Base-by-base conservation (phyloP, 2,329 filamentous ascomycete genomes). In the Periconia sp. region DNA sequence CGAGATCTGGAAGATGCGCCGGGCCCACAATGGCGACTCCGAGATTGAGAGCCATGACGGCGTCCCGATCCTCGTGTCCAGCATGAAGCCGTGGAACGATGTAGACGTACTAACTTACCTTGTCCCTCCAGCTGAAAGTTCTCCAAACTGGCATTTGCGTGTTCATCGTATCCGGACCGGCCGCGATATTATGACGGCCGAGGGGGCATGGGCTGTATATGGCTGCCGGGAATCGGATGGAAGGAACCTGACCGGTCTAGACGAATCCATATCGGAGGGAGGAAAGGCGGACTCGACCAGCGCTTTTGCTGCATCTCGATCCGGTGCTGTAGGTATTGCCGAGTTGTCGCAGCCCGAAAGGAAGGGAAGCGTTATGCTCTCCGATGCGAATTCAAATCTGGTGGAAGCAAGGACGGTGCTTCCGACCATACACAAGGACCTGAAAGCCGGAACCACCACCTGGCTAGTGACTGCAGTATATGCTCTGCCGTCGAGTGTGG, bases 301-400 rank as follows among this genome's bases (percentile, higher is more conserved):
- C 7, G 73, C 71, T 6, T 63, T 80, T 28, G 73, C 73, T 0
- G 72, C 78, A 3, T 78, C 78, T 0, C 60, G 69, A 3, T 78
- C 73, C 9, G 78, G 79, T 0, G 77, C 71, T 16, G 77, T 79
- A 1, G 79, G 79, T 0, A 77, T 81, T 10, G 65, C 68, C 4
- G 78, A 80, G 41, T 46, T 79, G 26, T 58, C 59, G 12, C 55
- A 67, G 5, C 57, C 47, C 15, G 48, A 59, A 10, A 75, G 86
- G 15, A 70, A 68, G 40, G 87, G 87, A 3, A 84, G 80, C 61
- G 75, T 89, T 18, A 82, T 91, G 34, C 84, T 89, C 43, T 86
- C 87, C 9, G 88, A 92, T 63, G 87, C 88, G 5, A 91, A 92
- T 71, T 87, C 85, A 34, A 92, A 92, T 68, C 71, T 92, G 23